Evolutionary conservation across 225 moss, liverwort and hornwort genomes (phyloP), one percentile per base, ranked within the genome.

Genomic region (Straminergon stramineum): DNA sequence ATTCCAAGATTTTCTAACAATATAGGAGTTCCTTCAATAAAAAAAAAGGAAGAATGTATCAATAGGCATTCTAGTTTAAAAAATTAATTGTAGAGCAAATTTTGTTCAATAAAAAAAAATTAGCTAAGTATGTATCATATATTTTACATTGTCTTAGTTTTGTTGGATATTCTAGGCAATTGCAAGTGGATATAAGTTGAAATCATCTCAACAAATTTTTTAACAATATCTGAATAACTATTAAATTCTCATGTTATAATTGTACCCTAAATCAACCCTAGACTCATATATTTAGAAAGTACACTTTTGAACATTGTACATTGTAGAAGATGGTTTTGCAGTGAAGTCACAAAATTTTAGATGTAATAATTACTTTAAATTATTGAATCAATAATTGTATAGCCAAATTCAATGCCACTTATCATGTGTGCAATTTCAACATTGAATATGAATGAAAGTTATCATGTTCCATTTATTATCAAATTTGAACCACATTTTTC

Each of bases 191-290:
- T 43, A 43, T 27, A 15, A 71, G 9, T 71, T 71, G 15, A 73
- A 27, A 43, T 28, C 16, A 32, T 20, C 6, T 51, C 7, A 18
- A 6, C 9, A 51, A 31, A 51, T 43, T 41, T 74, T 45, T 74
- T 1, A 75, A 13, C 13, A 75, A 13, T 20, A 52, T 17, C 21
- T 52, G 0, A 13, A 51, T 20, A 20, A 21, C 20, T 20, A 32
- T 7, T 52, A 20, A 76, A 32, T 20, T 20, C 32, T 76, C 12
- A 19, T 31, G 31, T 75, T 51, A 12, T 32, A 32, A 32, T 19
- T 32, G 5, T 0, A 28, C 0, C 6, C 10, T 28, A 45, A 51
- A 34, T 8, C 21, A 34, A 21, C 3, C 13, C 0, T 34, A 3
- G 3, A 76, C 5, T 34, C 8, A 8, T 1, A 21, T 51, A 0